Base-by-base conservation (phyloP, 305 asterid species). In the Fraxinus greggii region DNA sequence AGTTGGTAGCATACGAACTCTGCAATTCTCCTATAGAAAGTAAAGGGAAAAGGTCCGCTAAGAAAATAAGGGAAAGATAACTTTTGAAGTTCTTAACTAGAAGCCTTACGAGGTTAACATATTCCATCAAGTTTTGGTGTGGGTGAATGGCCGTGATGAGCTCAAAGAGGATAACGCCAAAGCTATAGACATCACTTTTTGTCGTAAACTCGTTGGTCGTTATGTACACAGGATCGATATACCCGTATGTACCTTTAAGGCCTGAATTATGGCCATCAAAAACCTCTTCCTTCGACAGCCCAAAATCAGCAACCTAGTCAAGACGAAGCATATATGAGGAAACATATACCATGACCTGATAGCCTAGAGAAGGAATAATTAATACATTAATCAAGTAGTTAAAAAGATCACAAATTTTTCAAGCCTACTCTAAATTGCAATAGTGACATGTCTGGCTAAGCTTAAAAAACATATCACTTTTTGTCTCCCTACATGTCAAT, bases 91-190 rank as follows among this genome's bases (percentile, higher is more conserved):
- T 48, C 76, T 77, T 28, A 28, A 28, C 33, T 28, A 51, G 17
- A 69, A 56, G 79, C 78, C 97, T 89, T 91, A 97, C 99, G 69
- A 97, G 98, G 87, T 97, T 93, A 82, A 97, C 94, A 80, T 93
- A 97, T 88, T 97, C 99, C 94, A 97, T 82, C 77, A 97, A 81
- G 90, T 97, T 97, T 79, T 94, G 98, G 84, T 94, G 98, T 3
- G 99, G 99, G 83, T 97, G 98, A 81, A 97, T 97, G 82, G 98
- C 98, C 0, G 98, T 93, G 89, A 97, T 94, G 88, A 97, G 92
- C 89, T 97, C 99, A 78, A 97, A 97, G 86, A 97, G 97, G 89
- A 97, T 91, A 59, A 97, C 83, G 35, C 99, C 99, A 82, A 94
- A 91, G 87, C 98, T 97, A 86, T 93, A 97, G 81, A 97, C 91